Evolutionary conservation across 2,329 filamentous ascomycete species (phyloP).

Genomic region (Fusarium armeniacum): DNA sequence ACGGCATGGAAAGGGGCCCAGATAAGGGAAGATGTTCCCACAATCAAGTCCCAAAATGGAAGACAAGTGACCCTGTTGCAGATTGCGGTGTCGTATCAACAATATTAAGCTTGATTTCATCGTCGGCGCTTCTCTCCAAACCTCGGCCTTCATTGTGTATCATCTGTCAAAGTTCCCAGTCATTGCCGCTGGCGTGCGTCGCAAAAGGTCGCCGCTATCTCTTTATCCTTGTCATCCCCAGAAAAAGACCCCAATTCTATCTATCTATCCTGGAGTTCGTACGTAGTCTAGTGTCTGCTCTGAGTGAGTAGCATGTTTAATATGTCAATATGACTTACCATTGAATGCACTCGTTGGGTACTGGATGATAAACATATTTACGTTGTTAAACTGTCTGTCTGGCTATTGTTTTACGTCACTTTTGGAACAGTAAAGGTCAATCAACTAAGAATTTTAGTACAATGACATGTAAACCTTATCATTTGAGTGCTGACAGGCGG

Average conservation of each 20-base stretch:
- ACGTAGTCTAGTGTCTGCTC: neutral
- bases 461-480: conserved; percentile 5
- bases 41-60: neutral
- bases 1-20: conserved; percentile 12
- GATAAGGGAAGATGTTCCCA: conserved; percentile 18
- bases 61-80: neutral
- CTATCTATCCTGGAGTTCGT: neutral
- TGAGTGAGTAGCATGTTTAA: neutral
- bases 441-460: neutral
- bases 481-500: conserved; percentile 24
- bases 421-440: no score
- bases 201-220: conserved; percentile 16
- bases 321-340: no score
- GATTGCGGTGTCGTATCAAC: conserved; percentile 2
- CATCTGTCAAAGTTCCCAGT: conserved; percentile 7
- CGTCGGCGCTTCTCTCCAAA: conserved; percentile 2
- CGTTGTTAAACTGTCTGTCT: no score
- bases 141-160: conserved; percentile 8
- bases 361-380: neutral
- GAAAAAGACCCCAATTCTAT: neutral
- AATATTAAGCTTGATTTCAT: conserved; percentile 26
- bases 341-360: neutral
- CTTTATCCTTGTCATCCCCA: neutral
- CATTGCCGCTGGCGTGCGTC: neutral
- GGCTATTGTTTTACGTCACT: no score